Evolutionary conservation across 1,139 yeast species (phyloP).

Genomic region (Candida sp.): DNA sequence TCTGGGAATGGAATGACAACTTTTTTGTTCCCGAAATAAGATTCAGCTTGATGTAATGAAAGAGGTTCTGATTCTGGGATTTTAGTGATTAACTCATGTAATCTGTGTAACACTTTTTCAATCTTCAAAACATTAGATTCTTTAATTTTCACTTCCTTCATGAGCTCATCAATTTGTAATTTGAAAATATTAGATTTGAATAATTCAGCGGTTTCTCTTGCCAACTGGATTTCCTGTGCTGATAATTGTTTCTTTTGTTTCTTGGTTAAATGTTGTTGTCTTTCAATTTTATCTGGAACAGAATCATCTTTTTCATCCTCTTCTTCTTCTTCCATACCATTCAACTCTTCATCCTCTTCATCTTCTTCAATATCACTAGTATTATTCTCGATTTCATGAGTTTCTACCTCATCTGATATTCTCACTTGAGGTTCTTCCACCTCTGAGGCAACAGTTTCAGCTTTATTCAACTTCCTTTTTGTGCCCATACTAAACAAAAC

Average conservation of each 20-base stretch:
- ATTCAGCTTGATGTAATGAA: conserved; percentile 51
- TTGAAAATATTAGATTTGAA: conserved; percentile 95
- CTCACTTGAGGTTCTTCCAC: conserved; percentile 10
- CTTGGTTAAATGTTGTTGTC: conserved; percentile 23
- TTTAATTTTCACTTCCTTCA: conserved; percentile 73
- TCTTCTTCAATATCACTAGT: conserved; percentile 8
- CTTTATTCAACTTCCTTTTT: conserved; percentile 24
- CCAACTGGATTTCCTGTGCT: conserved; percentile 86
- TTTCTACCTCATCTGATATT: conserved; percentile 5
- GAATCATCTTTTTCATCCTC: conserved; percentile 12
- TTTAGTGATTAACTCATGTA: conserved; percentile 66
- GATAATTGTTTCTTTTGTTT: conserved; percentile 45
- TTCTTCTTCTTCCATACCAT: conserved; percentile 8
- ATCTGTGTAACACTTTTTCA: conserved; percentile 73
- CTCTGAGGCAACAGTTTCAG: conserved; percentile 7
- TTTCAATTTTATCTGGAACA: conserved; percentile 11
- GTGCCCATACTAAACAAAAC: conserved; percentile 2
- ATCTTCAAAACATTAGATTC: conserved; percentile 63
- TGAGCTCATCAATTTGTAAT: conserved; percentile 85
- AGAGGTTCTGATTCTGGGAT: conserved; percentile 55
- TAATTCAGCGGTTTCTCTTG: conserved; percentile 89
- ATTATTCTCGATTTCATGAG: conserved; percentile 2
- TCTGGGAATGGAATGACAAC: conserved; percentile 83
- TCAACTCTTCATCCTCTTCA: conserved; percentile 11
- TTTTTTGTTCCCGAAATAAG: conserved; percentile 42